phyloP scores from a whole-genome alignment of 1,284 basidiomycete genomes.

The Boletus sp. region DNA sequence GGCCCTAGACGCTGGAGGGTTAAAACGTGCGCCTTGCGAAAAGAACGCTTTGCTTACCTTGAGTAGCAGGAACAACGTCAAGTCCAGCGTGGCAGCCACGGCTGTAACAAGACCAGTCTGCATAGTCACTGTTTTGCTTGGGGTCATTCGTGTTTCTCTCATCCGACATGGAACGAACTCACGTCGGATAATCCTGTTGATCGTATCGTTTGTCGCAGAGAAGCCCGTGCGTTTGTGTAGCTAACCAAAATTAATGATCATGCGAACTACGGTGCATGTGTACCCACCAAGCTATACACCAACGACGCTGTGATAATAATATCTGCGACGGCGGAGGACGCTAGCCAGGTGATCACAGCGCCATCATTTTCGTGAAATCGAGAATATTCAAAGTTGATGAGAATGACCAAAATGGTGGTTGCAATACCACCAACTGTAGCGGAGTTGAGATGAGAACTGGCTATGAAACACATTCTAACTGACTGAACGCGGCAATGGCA shows the following conservation, averaged over 20 bases:
- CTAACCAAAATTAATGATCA: conserved; percentile 3
- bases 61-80: conserved; percentile 9
- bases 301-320: conserved; percentile 46
- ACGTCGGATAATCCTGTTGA: conserved; percentile 21
- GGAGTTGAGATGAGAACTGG: background rate
- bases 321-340: conserved; percentile 45
- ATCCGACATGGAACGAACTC: background rate
- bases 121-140: conserved; percentile 14
- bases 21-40: background rate
- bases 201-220: conserved; percentile 11
- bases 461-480: conserved; percentile 1
- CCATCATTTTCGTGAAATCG: conserved; percentile 33
- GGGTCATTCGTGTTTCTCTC: background rate
- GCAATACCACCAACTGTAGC: conserved; percentile 45
- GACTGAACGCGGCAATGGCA: conserved; percentile 41
- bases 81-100: conserved; percentile 13
- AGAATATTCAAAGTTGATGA: conserved; percentile 12
- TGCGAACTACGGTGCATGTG: background rate
- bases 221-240: conserved; percentile 18
- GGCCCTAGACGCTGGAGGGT: background rate
- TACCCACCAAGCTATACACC: conserved; percentile 43
- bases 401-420: conserved; percentile 36
- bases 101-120: conserved; percentile 24
- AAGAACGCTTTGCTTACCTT: conserved; percentile 5
- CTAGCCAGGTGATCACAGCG: conserved; percentile 49